Evolutionary conservation across 352 stramenopile genomes (phyloP).

Genomic region (Phytophthora meadii): DNA sequence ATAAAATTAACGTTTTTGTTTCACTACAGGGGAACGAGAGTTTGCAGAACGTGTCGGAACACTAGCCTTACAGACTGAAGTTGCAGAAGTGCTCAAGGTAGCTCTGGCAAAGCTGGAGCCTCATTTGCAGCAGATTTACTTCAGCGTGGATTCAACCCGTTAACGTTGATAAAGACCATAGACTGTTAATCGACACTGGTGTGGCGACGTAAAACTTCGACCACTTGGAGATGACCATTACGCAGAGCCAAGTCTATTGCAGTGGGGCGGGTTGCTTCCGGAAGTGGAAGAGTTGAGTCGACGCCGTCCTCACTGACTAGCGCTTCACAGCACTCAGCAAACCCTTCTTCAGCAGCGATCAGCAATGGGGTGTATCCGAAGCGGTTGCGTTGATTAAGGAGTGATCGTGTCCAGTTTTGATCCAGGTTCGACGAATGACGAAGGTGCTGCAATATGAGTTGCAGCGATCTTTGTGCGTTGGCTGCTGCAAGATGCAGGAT

Average conservation of each 20-base stretch:
- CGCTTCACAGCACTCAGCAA: conserved; percentile 18
- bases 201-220: conserved; percentile 18
- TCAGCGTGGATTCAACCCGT: conserved; percentile 17
- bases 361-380: conserved; percentile 34
- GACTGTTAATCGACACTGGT: neutral
- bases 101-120: conserved; percentile 42
- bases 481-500: conserved; percentile 29
- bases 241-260: conserved; percentile 27
- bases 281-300: conserved; percentile 21
- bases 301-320: conserved; percentile 9
- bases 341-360: conserved; percentile 35
- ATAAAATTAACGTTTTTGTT: conserved; percentile 11
- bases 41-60: conserved; percentile 50
- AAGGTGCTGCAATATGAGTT: conserved; percentile 17
- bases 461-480: conserved; percentile 24
- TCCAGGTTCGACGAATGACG: conserved; percentile 17
- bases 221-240: conserved; percentile 24
- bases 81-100: conserved; percentile 19
- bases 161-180: neutral
- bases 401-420: conserved; percentile 8
- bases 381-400: conserved; percentile 31
- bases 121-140: conserved; percentile 40
- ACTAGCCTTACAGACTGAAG: conserved; percentile 32
- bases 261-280: conserved; percentile 11
- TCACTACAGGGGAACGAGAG: conserved; percentile 29